Conservation (phyloP, 2,329 filamentous ascomycete genomes). For the Huntiella bhutanensis region DNA sequence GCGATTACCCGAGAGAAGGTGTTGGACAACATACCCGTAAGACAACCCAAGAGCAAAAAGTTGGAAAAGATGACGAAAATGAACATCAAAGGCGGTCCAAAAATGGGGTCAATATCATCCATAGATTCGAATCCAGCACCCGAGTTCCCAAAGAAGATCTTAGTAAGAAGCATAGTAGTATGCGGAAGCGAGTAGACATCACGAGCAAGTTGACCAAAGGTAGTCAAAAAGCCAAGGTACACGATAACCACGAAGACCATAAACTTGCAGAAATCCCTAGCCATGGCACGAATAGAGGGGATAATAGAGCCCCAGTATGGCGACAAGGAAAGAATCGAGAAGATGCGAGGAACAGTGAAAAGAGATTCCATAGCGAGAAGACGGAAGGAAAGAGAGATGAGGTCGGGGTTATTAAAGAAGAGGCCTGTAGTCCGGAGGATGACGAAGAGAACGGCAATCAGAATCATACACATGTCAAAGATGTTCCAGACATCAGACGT, state of each 20-base stretch:
- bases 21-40: slow-evolving; percentile 63
- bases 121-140: slow-evolving; percentile 56
- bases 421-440: slow-evolving; percentile 53
- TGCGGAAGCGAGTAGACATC: slow-evolving; percentile 42
- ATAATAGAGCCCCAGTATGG: slow-evolving; percentile 84
- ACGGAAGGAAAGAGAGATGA: slow-evolving; percentile 71
- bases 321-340: slow-evolving; percentile 68
- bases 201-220: slow-evolving; percentile 60
- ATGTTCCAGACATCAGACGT: slow-evolving; percentile 66
- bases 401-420: slow-evolving; percentile 31
- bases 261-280: slow-evolving; percentile 79
- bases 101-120: slow-evolving; percentile 38
- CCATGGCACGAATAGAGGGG: slow-evolving; percentile 85
- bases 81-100: slow-evolving; percentile 44
- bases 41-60: slow-evolving; percentile 58
- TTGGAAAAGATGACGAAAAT: slow-evolving; percentile 62
- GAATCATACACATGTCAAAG: slow-evolving; percentile 56
- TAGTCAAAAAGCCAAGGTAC: slow-evolving; percentile 78
- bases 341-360: slow-evolving; percentile 77
- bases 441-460: slow-evolving; percentile 52
- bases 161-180: slow-evolving; percentile 61
- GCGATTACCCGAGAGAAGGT: slow-evolving; percentile 48
- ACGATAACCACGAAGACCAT: slow-evolving; percentile 61
- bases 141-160: slow-evolving; percentile 64
- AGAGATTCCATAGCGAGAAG: slow-evolving; percentile 76